Evolutionary conservation across 2,329 filamentous ascomycete species (phyloP).

Genomic region (Sarocladium oryzae): DNA sequence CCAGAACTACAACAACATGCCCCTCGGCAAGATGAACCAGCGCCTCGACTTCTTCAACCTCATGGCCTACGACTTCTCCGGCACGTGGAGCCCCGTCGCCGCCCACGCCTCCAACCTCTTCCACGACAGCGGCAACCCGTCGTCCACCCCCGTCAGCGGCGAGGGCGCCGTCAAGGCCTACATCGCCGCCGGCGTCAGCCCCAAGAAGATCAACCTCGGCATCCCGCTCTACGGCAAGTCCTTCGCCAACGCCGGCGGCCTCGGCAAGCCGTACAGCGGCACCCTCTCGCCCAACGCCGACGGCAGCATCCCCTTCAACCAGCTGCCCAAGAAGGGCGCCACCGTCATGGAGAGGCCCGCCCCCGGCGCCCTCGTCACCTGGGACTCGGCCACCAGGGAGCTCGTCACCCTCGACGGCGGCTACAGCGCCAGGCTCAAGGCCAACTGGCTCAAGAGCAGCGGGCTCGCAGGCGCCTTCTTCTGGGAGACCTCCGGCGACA

Average conservation of each 20-base stretch:
- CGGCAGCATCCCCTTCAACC: conserved; percentile 45
- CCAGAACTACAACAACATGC: conserved; percentile 38
- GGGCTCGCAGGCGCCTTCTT: conserved; percentile 72
- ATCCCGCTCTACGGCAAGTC: conserved; percentile 75
- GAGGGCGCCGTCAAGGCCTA: conserved; percentile 60
- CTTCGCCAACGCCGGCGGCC: conserved; percentile 39
- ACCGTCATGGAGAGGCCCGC: conserved; percentile 48
- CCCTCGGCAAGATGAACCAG: conserved; percentile 37
- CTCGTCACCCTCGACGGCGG: conserved; percentile 67
- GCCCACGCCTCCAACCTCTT: conserved; percentile 69
- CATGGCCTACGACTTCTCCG: conserved; percentile 71
- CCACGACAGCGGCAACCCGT: conserved; percentile 42
- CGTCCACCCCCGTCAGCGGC: conserved; percentile 61
- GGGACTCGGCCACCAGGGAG: conserved; percentile 49
- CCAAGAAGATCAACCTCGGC: conserved; percentile 64
- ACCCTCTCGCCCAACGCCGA: neutral
- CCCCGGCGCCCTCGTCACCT: conserved; percentile 55
- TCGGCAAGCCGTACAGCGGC: conserved; percentile 15
- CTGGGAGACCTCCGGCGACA: conserved; percentile 75
- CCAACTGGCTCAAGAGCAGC: conserved; percentile 51
- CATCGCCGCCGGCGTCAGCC: conserved; percentile 50
- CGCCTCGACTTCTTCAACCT: conserved; percentile 51
- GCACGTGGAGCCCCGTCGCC: conserved; percentile 55
- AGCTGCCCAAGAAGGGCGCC: conserved; percentile 56
- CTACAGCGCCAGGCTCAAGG: conserved; percentile 53